These are phyloP conservation scores for Didymella pinodella DNA, from an alignment of 2,329 filamentous ascomycete genomes.

Conservation along the genomic window DNA sequence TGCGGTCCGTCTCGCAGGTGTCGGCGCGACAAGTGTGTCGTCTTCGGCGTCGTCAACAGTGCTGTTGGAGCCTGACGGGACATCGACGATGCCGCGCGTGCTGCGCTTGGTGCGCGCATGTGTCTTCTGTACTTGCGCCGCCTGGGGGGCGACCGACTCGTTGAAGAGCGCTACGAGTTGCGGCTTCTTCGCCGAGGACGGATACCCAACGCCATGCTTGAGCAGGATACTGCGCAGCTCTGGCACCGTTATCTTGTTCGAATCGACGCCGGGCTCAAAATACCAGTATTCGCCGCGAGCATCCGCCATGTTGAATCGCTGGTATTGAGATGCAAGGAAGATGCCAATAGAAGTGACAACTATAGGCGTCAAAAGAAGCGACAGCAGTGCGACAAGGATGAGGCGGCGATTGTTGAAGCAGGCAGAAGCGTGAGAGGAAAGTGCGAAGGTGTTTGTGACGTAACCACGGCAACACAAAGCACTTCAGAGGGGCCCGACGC, in stretches of 20 bases:
- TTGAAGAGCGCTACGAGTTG: slow-evolving; percentile 87
- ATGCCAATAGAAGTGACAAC: not conserved
- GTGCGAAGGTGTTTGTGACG: slow-evolving; percentile 21
- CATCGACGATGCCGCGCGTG: slow-evolving; percentile 80
- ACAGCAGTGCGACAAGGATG: slow-evolving; percentile 15
- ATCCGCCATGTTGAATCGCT: slow-evolving; percentile 38
- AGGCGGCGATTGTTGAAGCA: slow-evolving; percentile 14
- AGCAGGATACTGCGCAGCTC: slow-evolving; percentile 90
- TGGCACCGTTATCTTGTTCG: slow-evolving; percentile 82
- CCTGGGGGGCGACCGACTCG: slow-evolving; percentile 78
- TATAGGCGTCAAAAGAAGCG: slow-evolving; percentile 4
- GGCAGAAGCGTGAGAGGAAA: slow-evolving; percentile 12
- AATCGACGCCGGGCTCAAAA: slow-evolving; percentile 85
- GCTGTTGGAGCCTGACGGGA: slow-evolving; percentile 71
- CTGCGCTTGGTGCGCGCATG: slow-evolving; percentile 83
- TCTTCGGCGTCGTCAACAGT: slow-evolving; percentile 64
- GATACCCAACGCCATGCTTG: slow-evolving; percentile 84
- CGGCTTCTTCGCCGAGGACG: slow-evolving; percentile 88
- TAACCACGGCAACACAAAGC: slow-evolving; percentile 18
- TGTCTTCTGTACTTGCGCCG: slow-evolving; percentile 76
- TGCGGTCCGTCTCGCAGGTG: slow-evolving; percentile 42
- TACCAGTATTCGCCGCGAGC: slow-evolving; percentile 62
- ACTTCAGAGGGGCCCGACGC: slow-evolving; percentile 2
- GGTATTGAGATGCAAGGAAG: slow-evolving; percentile 2
- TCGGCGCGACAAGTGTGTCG: slow-evolving; percentile 55